These are phyloP conservation scores for Puccinia sorghi DNA, from an alignment of 1,284 basidiomycete species.

Conservation along the genomic window DNA sequence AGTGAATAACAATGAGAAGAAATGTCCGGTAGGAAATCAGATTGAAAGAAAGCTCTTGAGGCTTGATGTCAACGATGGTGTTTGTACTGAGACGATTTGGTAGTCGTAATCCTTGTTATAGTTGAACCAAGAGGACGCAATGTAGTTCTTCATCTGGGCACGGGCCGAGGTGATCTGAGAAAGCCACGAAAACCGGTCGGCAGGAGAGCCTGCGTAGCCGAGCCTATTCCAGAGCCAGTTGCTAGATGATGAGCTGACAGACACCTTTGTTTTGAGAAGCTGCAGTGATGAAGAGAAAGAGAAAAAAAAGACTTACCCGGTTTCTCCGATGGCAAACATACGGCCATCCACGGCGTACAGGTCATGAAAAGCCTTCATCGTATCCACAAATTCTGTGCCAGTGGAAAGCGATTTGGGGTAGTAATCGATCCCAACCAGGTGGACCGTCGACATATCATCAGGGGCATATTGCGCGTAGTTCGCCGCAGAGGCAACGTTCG, in stretches of 20 bases:
- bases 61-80: slow-evolving; percentile 6
- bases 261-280: too few species aligned
- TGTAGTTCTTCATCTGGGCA: slow-evolving; percentile 55
- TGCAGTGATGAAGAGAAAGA: too few species aligned
- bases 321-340: slow-evolving; percentile 59
- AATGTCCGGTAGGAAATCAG: neutral
- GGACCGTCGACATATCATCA: slow-evolving; percentile 56
- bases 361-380: slow-evolving; percentile 59
- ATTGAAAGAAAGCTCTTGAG: slow-evolving; percentile 12
- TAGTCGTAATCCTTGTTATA: slow-evolving; percentile 54
- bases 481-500: slow-evolving; percentile 54
- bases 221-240: slow-evolving; percentile 50
- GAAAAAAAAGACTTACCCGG: slow-evolving; percentile 51
- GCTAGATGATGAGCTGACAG: too few species aligned
- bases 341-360: slow-evolving; percentile 53
- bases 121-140: slow-evolving; percentile 58
- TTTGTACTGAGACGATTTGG: slow-evolving; percentile 51
- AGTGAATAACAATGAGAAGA: neutral
- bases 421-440: slow-evolving; percentile 58
- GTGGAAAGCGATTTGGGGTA: slow-evolving; percentile 54
- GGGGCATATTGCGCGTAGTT: slow-evolving; percentile 56
- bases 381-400: slow-evolving; percentile 53
- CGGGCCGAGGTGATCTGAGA: slow-evolving; percentile 53
- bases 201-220: slow-evolving; percentile 52
- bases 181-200: slow-evolving; percentile 56